These are phyloP conservation scores for Candida xyloterini DNA, from an alignment of 805 yeast species.

Conservation along the genomic window DNA sequence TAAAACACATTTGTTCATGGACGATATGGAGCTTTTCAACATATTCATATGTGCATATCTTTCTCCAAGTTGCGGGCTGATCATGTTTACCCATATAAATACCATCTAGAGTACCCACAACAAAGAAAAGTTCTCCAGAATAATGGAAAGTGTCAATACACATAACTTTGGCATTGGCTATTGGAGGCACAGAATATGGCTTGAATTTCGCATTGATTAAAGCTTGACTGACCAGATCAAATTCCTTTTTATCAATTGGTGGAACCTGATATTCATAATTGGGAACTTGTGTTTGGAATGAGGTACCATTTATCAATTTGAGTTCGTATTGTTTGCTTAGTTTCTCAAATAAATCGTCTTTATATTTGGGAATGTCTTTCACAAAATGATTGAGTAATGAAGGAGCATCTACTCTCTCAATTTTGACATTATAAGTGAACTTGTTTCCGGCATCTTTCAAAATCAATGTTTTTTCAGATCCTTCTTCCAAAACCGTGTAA, in stretches of 20 bases:
- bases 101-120: constrained; percentile 65
- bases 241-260: constrained; percentile 8
- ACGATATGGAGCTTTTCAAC: constrained; percentile 63
- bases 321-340: constrained; percentile 19
- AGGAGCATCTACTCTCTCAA: constrained; percentile 22
- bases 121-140: constrained; percentile 42
- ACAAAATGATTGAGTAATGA: constrained; percentile 25
- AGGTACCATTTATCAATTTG: constrained; percentile 22
- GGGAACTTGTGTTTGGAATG: constrained; percentile 16
- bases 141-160: constrained; percentile 38
- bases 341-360: constrained; percentile 21
- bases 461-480: constrained; percentile 17
- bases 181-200: constrained; percentile 18
- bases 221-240: constrained; percentile 16
- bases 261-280: constrained; percentile 11
- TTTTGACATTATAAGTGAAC: constrained; percentile 17
- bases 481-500: constrained; percentile 16
- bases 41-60: constrained; percentile 49
- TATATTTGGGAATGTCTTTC: constrained; percentile 19
- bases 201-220: constrained; percentile 8
- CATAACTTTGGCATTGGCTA: constrained; percentile 11
- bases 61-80: constrained; percentile 50
- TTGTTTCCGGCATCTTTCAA: constrained; percentile 26
- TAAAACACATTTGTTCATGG: constrained; percentile 51
- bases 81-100: constrained; percentile 49